Conservation (phyloP, 2,329 filamentous ascomycete species). For the Colletotrichum musae region DNA sequence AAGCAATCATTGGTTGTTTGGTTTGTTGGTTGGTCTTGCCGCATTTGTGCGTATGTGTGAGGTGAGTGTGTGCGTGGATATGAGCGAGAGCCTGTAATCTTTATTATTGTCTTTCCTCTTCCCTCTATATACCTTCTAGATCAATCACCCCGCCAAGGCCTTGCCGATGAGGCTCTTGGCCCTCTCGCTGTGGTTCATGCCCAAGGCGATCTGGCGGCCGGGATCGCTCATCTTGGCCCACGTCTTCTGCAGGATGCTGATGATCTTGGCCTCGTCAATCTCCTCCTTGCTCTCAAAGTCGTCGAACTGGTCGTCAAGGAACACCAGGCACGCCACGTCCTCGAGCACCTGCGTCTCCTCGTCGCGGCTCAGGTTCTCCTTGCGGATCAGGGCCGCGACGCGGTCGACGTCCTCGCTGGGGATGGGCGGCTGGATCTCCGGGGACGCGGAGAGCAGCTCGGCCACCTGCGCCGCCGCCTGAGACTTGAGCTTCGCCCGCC, state of each 20-base stretch:
- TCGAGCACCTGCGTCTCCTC: constrained; percentile 82
- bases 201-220: constrained; percentile 75
- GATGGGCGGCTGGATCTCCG: constrained; percentile 55
- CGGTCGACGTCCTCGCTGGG: constrained; percentile 68
- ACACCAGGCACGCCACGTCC: constrained; percentile 89
- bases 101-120: neutral
- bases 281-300: constrained; percentile 78
- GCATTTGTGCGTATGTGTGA: no score
- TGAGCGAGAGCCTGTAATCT: neutral
- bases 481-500: constrained; percentile 81
- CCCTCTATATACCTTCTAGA: no score
- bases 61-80: no score
- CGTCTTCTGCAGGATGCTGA: constrained; percentile 79
- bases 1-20: constrained; percentile 8
- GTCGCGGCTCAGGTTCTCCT: constrained; percentile 77
- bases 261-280: constrained; percentile 81
- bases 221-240: constrained; percentile 81
- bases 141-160: constrained; percentile 61
- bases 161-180: constrained; percentile 74
- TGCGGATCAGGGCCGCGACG: constrained; percentile 81
- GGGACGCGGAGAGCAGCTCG: constrained; percentile 63
- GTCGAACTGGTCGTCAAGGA: constrained; percentile 89
- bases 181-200: constrained; percentile 75
- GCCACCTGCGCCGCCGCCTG: constrained; percentile 71
- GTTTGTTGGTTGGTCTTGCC: neutral